Conservation (phyloP, 2,329 filamentous ascomycete genomes). For the Pestalotiopsis sp. region DNA sequence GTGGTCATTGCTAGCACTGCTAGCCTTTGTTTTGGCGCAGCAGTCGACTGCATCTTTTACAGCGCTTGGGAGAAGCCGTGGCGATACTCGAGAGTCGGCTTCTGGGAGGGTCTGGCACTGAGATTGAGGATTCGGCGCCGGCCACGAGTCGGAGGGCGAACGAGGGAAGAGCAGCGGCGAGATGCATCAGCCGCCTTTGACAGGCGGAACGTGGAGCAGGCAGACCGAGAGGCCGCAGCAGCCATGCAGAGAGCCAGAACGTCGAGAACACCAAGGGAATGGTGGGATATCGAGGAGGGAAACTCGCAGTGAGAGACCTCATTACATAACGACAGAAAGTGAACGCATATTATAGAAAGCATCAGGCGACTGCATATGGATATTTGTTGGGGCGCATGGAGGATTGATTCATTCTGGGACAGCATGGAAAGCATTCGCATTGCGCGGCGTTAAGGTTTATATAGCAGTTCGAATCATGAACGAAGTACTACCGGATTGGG, state of each 20-base stretch:
- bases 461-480: not conserved
- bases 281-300: conserved; percentile 41
- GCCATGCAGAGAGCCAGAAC: conserved; percentile 17
- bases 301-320: not conserved
- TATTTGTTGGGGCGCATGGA: not conserved
- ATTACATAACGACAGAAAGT: not conserved
- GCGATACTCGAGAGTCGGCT: conserved; percentile 50
- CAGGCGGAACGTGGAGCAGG: conserved; percentile 42
- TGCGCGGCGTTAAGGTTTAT: not conserved
- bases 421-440: not conserved
- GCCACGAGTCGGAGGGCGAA: conserved; percentile 38
- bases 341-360: not conserved
- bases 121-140: conserved; percentile 21
- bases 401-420: not conserved
- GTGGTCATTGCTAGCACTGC: conserved; percentile 58
- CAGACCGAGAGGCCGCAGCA: conserved; percentile 14
- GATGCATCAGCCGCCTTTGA: conserved; percentile 51
- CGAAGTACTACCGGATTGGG: not conserved
- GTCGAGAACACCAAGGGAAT: conserved; percentile 29
- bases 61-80: conserved; percentile 72
- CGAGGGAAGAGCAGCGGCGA: conserved; percentile 54
- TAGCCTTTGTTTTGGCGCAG: conserved; percentile 66
- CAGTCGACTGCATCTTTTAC: conserved; percentile 71
- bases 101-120: conserved; percentile 31
- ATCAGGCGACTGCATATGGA: not conserved